phyloP scores from a whole-genome alignment of 2,329 filamentous ascomycete species.

The Nemania sp. region DNA sequence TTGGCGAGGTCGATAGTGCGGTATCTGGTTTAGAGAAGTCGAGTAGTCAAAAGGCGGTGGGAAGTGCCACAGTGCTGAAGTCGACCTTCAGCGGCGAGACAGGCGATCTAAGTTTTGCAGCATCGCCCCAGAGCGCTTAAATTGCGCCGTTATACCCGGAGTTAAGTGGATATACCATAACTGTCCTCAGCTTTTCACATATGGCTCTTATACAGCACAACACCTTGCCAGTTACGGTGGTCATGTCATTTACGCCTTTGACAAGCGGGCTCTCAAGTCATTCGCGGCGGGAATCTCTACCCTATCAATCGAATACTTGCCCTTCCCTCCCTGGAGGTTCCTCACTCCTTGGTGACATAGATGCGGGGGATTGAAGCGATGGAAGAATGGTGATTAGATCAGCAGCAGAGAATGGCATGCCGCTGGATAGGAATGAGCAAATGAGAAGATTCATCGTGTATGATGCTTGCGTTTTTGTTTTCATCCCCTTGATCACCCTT shows the following conservation, averaged over 20 bases:
- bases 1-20: constrained; percentile 56
- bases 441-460: constrained; percentile 33
- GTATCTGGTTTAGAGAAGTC: constrained; percentile 54
- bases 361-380: constrained; percentile 17
- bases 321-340: neutral
- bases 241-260: constrained; percentile 5
- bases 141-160: constrained; percentile 9
- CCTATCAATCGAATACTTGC: neutral
- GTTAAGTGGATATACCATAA: constrained; percentile 19
- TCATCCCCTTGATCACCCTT: neutral
- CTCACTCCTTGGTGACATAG: neutral
- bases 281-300: constrained; percentile 4
- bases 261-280: constrained; percentile 9
- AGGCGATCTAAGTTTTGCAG: constrained; percentile 42
- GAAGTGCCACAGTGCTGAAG: constrained; percentile 51
- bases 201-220: constrained; percentile 20
- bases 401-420: constrained; percentile 6
- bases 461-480: neutral
- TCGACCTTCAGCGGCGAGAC: constrained; percentile 52
- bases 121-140: constrained; percentile 50
- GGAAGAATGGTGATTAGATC: constrained; percentile 10
- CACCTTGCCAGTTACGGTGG: neutral
- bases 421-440: constrained; percentile 26
- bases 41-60: constrained; percentile 49
- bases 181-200: constrained; percentile 18